Evolutionary conservation across 108 stramenopile species (phyloP).

Genomic region (Epithemia pelagica): DNA sequence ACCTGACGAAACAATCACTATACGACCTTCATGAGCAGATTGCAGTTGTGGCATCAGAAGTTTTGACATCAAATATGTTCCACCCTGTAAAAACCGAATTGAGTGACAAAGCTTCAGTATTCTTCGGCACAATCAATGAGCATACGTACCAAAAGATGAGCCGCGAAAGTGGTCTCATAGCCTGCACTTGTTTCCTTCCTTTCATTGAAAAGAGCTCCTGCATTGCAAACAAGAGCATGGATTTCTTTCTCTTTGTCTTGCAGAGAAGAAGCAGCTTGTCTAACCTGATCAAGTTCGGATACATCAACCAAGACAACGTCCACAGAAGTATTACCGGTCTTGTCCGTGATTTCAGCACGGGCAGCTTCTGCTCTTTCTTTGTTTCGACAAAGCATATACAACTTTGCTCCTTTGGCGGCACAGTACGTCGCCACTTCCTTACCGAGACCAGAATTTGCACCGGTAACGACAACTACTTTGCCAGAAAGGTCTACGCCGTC

Average conservation of each 20-base stretch:
- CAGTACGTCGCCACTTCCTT: slow-evolving; percentile 78
- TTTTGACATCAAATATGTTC: slow-evolving; percentile 72
- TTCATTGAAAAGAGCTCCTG: slow-evolving; percentile 83
- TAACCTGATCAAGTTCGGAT: slow-evolving; percentile 52
- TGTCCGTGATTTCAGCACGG: slow-evolving; percentile 49
- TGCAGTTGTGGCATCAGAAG: slow-evolving; percentile 57
- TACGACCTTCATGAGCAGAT: slow-evolving; percentile 27
- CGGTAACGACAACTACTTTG: slow-evolving; percentile 74
- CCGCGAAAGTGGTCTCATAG: slow-evolving; percentile 83
- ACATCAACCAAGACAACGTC: slow-evolving; percentile 57
- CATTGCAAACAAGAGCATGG: slow-evolving; percentile 88
- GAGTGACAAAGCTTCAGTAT: background rate
- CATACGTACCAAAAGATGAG: slow-evolving; percentile 34
- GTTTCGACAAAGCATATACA: slow-evolving; percentile 89
- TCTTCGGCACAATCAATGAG: background rate
- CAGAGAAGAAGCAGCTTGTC: slow-evolving; percentile 43
- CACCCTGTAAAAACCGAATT: slow-evolving; percentile 39
- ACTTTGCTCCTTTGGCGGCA: slow-evolving; percentile 72
- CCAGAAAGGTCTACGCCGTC: slow-evolving; percentile 67
- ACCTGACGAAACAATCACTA: slow-evolving; percentile 23
- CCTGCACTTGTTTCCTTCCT: slow-evolving; percentile 71
- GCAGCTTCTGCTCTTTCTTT: slow-evolving; percentile 79
- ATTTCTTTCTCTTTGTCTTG: slow-evolving; percentile 52
- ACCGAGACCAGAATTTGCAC: slow-evolving; percentile 86
- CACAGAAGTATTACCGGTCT: slow-evolving; percentile 18